These are phyloP conservation scores for Aquilaria malaccensis DNA, from an alignment of 345 rosid species.

Conservation along the genomic window DNA sequence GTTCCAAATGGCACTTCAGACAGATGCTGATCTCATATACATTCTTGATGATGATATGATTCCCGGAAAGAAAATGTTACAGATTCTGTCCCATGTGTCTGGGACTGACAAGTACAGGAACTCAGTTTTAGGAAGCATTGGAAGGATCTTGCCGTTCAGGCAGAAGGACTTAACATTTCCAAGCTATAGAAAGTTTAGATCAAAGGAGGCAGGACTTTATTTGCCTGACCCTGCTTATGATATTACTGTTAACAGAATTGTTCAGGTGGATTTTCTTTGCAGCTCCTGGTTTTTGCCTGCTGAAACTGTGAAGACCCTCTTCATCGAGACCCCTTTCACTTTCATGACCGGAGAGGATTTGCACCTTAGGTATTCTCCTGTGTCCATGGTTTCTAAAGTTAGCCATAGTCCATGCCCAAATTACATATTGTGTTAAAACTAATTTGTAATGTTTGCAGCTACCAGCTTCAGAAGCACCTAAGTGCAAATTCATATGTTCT, in stretches of 20 bases:
- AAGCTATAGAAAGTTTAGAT: constrained; percentile 81
- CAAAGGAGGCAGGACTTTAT: constrained; percentile 94
- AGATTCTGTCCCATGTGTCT: constrained; percentile 87
- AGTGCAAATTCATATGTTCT: constrained; percentile 86
- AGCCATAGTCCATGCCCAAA: too few species aligned
- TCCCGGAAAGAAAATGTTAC: constrained; percentile 88
- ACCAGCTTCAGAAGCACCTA: constrained; percentile 95
- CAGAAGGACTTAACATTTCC: constrained; percentile 96
- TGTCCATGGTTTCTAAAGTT: too few species aligned
- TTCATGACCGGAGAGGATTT: constrained; percentile 97
- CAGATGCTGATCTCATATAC: constrained; percentile 84
- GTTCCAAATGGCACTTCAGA: constrained; percentile 91
- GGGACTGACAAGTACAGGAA: constrained; percentile 91
- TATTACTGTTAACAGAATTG: constrained; percentile 64
- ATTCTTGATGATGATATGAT: constrained; percentile 93
- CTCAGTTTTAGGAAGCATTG: constrained; percentile 91
- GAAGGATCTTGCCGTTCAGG: constrained; percentile 90
- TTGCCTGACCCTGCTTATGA: constrained; percentile 98
- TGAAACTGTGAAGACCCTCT: constrained; percentile 79
- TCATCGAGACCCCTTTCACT: constrained; percentile 85
- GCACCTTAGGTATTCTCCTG: constrained; percentile 61
- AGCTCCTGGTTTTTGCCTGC: constrained; percentile 97
- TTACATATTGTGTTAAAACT: too few species aligned
- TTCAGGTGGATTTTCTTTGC: constrained; percentile 94
- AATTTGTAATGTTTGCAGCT: constrained; percentile 36